A percentile compares a stretch with the other conserved stretches of the same genome.
These are phyloP conservation scores for Nevesoporus exiguus DNA, from an alignment of 768 basidiomycete species.

Conservation along the genomic window DNA sequence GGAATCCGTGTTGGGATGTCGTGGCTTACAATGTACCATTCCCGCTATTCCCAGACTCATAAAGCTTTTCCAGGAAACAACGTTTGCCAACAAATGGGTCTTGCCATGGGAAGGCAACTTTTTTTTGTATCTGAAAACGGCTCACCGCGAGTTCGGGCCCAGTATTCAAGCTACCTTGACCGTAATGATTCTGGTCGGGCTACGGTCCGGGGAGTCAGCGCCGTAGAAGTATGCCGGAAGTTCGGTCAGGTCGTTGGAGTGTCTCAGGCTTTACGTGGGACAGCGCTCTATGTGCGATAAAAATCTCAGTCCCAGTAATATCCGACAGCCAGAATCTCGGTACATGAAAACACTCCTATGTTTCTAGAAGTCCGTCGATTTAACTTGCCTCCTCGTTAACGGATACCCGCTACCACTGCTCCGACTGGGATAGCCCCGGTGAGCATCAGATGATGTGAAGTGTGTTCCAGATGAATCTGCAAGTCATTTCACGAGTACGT, in stretches of 20 bases:
- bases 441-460: neutral
- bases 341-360: slow-evolving; percentile 1
- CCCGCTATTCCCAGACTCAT: slow-evolving; percentile 12
- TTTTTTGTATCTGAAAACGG: neutral
- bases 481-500: slow-evolving; percentile 4
- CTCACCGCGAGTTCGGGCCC: neutral
- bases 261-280: neutral
- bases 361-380: slow-evolving; percentile 5
- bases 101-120: neutral
- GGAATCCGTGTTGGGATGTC: neutral
- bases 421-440: neutral
- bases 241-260: neutral
- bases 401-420: neutral
- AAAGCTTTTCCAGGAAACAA: neutral
- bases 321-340: neutral
- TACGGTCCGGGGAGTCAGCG: neutral
- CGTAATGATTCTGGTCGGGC: neutral
- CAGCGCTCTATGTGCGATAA: slow-evolving; percentile 9
- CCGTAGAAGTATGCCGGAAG: neutral
- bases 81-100: neutral
- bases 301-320: neutral
- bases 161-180: neutral
- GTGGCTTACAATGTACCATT: slow-evolving; percentile 2
- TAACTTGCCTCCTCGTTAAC: neutral
- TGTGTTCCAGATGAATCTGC: slow-evolving; percentile 5